Percentiles rank a stretch among this genome's conserved stretches.
Evolutionary conservation across 805 yeast species (phyloP).

Genomic region (Saccharomyces jurei): DNA sequence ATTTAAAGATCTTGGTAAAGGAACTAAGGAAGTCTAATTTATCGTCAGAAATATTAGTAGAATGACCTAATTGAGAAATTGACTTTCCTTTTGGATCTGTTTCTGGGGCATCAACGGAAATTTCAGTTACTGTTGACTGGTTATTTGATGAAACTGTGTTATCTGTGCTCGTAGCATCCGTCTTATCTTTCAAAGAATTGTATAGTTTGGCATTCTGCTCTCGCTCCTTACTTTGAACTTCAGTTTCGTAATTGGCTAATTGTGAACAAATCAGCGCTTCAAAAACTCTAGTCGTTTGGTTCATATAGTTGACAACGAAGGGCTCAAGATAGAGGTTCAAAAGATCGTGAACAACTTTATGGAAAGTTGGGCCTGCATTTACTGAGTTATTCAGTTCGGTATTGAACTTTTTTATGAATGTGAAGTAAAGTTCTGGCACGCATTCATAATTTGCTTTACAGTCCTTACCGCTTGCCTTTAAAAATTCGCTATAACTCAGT

Average conservation of each 20-base stretch:
- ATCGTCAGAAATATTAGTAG: constrained; percentile 19
- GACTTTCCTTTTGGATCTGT: constrained; percentile 10
- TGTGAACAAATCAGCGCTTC: constrained; percentile 19
- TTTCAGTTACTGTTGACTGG: background rate
- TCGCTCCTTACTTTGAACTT: constrained; percentile 27
- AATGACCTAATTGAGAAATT: background rate
- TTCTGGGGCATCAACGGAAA: constrained; percentile 1
- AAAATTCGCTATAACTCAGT: constrained; percentile 5
- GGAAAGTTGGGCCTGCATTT: constrained; percentile 32
- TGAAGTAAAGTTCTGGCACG: constrained; percentile 30
- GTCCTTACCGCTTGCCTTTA: constrained; percentile 18
- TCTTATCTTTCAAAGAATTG: constrained; percentile 36
- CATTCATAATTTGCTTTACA: constrained; percentile 3
- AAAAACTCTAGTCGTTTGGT: constrained; percentile 27
- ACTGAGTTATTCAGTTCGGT: constrained; percentile 31
- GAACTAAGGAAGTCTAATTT: constrained; percentile 54
- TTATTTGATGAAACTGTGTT: constrained; percentile 2
- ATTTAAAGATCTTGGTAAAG: constrained; percentile 54
- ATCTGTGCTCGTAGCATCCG: constrained; percentile 15
- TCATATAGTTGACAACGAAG: constrained; percentile 27
- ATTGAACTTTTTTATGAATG: constrained; percentile 26
- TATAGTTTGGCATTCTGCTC: constrained; percentile 36
- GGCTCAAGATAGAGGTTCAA: constrained; percentile 34
- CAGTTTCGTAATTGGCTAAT: constrained; percentile 22
- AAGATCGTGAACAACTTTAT: constrained; percentile 25